Percentiles rank a stretch among this genome's conserved stretches.
These are phyloP conservation scores for Apostasia shenzhenica DNA, from an alignment of 106 monocot species.

Conservation along the genomic window DNA sequence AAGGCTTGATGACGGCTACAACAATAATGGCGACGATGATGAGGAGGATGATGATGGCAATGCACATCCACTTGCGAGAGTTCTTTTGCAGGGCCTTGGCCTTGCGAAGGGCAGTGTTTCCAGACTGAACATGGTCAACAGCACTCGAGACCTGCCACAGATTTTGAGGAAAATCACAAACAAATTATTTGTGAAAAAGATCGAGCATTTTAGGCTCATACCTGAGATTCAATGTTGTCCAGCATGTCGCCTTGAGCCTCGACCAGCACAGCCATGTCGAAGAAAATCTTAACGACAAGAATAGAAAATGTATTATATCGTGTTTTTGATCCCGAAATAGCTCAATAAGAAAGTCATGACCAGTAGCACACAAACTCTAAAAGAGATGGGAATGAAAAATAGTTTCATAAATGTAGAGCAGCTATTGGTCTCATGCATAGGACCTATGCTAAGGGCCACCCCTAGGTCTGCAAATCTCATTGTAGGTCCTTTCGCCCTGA, in stretches of 20 bases:
- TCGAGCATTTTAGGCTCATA: neutral
- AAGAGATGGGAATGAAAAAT: too few relatives aligned
- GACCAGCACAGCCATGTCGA: slow-evolving; percentile 22
- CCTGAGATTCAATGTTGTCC: slow-evolving; percentile 21
- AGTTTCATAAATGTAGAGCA: too few relatives aligned
- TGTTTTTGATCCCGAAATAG: too few relatives aligned
- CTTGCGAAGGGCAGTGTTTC: slow-evolving; percentile 60
- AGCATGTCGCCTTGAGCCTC: slow-evolving; percentile 24
- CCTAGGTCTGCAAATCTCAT: too few relatives aligned
- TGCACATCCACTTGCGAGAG: slow-evolving; percentile 95
- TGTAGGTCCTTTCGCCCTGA: too few relatives aligned
- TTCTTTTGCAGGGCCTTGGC: slow-evolving; percentile 84
- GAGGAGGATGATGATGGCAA: slow-evolving; percentile 80
- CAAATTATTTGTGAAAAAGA: too few relatives aligned
- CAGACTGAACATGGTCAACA: slow-evolving; percentile 78
- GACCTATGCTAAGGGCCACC: too few relatives aligned
- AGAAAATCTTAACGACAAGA: slow-evolving; percentile 13
- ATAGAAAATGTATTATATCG: neutral
- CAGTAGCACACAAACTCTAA: too few relatives aligned
- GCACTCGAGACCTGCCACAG: slow-evolving; percentile 67
- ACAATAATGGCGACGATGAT: slow-evolving; percentile 65
- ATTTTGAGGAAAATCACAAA: neutral
- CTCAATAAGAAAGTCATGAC: too few relatives aligned
- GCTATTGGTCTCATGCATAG: too few relatives aligned
- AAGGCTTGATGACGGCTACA: slow-evolving; percentile 66